These are phyloP conservation scores for Cladosporium velox DNA, from an alignment of 2,329 filamentous ascomycete species.

Conservation along the genomic window DNA sequence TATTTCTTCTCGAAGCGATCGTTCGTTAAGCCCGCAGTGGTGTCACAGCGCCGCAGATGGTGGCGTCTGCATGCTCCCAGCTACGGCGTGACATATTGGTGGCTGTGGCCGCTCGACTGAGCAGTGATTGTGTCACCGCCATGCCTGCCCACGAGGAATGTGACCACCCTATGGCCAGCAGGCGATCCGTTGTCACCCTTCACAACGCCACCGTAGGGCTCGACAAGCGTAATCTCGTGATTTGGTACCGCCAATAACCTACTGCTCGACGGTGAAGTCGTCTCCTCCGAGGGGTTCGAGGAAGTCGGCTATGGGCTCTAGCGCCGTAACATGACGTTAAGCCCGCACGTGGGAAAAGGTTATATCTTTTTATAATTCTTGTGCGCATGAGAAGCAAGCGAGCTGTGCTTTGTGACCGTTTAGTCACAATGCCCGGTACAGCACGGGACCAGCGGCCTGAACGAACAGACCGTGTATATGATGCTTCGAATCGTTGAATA, in stretches of 20 bases:
- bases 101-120: constrained; percentile 2
- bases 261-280: neutral
- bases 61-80: constrained; percentile 1
- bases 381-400: neutral
- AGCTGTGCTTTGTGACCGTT: neutral
- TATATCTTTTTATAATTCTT: constrained; percentile 9
- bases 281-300: neutral
- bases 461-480: neutral
- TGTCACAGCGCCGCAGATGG: neutral
- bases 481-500: neutral
- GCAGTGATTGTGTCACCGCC: constrained; percentile 1
- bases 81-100: constrained; percentile 11
- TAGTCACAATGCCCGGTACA: neutral
- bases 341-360: constrained; percentile 10
- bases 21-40: neutral
- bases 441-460: neutral
- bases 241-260: neutral
- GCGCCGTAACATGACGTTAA: constrained; percentile 5
- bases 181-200: neutral
- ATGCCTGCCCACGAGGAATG: constrained; percentile 7
- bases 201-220: constrained; percentile 1
- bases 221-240: neutral
- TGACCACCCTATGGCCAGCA: neutral
- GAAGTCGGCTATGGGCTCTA: constrained; percentile 2
- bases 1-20: constrained; percentile 13